Percentiles rank a stretch among this genome's conserved stretches.
These are phyloP conservation scores for Didymella keratinophila DNA, from an alignment of 2,329 filamentous ascomycete species.

Conservation along the genomic window DNA sequence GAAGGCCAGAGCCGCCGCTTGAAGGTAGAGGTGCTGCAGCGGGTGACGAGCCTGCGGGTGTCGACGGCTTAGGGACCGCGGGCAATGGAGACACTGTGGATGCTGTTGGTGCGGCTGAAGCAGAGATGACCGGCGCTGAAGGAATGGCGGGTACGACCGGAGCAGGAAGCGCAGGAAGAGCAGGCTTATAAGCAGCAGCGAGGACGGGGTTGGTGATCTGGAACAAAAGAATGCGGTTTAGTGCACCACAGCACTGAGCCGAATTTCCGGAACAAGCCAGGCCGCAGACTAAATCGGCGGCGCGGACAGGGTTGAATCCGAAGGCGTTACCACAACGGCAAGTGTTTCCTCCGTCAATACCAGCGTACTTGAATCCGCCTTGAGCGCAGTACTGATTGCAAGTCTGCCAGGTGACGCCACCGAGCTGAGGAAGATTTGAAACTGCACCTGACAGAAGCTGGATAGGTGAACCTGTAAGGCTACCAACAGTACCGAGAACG, in stretches of 20 bases:
- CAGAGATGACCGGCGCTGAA: not conserved
- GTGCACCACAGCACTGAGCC: conserved; percentile 8
- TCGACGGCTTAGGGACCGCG: not conserved
- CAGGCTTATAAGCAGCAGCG: not conserved
- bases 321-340: conserved; percentile 12
- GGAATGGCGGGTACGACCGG: not conserved
- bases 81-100: not conserved
- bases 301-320: not conserved
- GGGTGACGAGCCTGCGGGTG: not conserved
- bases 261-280: conserved; percentile 2
- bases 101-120: not conserved
- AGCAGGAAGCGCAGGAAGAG: not conserved
- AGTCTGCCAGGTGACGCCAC: conserved; percentile 2
- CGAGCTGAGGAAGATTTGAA: not conserved
- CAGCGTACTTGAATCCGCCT: not conserved
- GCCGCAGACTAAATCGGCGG: conserved; percentile 1
- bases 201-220: not conserved
- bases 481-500: not conserved
- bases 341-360: conserved; percentile 10
- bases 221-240: conserved; percentile 7
- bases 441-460: conserved; percentile 4
- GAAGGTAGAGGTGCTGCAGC: not conserved
- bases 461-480: not conserved
- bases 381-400: not conserved
- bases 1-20: not conserved